Evolutionary conservation across 768 basidiomycete genomes (phyloP), one percentile per base, ranked within the genome.

Genomic region (Hypsizygus marmoreus): DNA sequence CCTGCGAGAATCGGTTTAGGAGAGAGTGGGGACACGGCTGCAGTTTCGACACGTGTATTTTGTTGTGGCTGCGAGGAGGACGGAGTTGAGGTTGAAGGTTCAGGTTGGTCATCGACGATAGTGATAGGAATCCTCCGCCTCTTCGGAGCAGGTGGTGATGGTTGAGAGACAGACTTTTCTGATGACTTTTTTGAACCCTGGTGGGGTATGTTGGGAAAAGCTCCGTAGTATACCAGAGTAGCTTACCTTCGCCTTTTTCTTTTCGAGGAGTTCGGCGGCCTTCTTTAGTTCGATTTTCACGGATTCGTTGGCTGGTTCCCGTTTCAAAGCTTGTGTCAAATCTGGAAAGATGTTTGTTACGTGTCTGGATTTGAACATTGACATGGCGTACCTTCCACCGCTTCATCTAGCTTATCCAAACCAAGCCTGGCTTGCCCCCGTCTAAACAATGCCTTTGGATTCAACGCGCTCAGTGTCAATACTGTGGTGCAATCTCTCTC

Each of bases 271-370:
- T 24, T 68, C 64, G 0, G 68, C 66, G 1, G 88, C 66, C 19
- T 75, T 81, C 6, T 61, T 64, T 36, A 91, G 64, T 62, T 93
- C 91, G 13, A 76, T 69, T 59, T 76, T 80, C 0, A 87, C 79
- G 4, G 81, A 68, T 4, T 66, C 67, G 55, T 93, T 91, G 0
- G 69, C 52, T 2, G 88, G 81, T 46, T 93, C 91, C 0, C 86
- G 56, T 29, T 67, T 66, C 16, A 85, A 63, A 2, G 83, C 81
- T 10, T 71, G 68, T 23, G 70, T 61, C 22, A 93, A 70, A 59
- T 93, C 92, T 93, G 28, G n/a, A n/a, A 40, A 45, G 32, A 44
- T 2, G 19, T 3, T 6, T 19, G 4, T 17, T 6, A 14, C 4
- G 25, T 4, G 7, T 9, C n/a, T 22, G 32, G 16, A n/a, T n/a